Percentiles rank a stretch among this genome's conserved stretches.
Conservation (phyloP, 2,329 filamentous ascomycete species). For the Hymenoscyphus scutula region DNA sequence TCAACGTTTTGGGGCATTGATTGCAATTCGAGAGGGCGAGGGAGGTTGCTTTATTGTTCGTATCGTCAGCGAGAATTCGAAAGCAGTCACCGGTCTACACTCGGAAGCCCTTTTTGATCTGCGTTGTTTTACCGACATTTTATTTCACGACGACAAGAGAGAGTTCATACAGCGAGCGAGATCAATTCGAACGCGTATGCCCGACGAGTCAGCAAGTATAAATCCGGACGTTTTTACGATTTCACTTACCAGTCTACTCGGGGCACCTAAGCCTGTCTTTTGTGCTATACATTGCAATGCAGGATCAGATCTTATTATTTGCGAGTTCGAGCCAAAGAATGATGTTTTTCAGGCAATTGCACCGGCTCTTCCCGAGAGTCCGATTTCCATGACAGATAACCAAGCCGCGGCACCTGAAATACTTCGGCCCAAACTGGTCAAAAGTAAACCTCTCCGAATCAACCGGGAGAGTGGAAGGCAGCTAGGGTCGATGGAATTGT, state of each 20-base stretch:
- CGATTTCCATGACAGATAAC: conserved; percentile 19
- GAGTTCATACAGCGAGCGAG: conserved; percentile 22
- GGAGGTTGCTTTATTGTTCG: conserved; percentile 20
- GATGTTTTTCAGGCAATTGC: conserved; percentile 20
- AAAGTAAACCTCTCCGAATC: conserved; percentile 22
- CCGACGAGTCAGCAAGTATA: conserved; percentile 8
- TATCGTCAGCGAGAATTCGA: conserved; percentile 26
- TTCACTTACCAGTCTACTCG: conserved; percentile 20
- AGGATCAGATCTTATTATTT: conserved; percentile 23
- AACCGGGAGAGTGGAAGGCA: conserved; percentile 20
- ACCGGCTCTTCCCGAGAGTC: conserved; percentile 16
- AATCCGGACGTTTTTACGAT: conserved; percentile 27
- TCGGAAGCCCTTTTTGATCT: conserved; percentile 25
- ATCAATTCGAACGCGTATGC: conserved; percentile 12
- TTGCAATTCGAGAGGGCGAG: conserved; percentile 24
- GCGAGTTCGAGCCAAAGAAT: conserved; percentile 26
- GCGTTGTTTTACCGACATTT: conserved; percentile 26
- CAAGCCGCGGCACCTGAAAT: conserved; percentile 18
- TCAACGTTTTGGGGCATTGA: conserved; percentile 25
- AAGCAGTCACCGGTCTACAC: conserved; percentile 20
- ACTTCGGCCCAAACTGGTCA: conserved; percentile 13
- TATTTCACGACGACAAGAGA: conserved; percentile 20
- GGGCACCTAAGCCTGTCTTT: conserved; percentile 20
- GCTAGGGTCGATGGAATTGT: conserved; percentile 27
- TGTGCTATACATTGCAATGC: conserved; percentile 25